A percentile compares a stretch with the other conserved stretches of the same genome.
Evolutionary conservation across 371 early-diverging fungal species (phyloP).

Genomic region (Rhizomucor pusillus): DNA sequence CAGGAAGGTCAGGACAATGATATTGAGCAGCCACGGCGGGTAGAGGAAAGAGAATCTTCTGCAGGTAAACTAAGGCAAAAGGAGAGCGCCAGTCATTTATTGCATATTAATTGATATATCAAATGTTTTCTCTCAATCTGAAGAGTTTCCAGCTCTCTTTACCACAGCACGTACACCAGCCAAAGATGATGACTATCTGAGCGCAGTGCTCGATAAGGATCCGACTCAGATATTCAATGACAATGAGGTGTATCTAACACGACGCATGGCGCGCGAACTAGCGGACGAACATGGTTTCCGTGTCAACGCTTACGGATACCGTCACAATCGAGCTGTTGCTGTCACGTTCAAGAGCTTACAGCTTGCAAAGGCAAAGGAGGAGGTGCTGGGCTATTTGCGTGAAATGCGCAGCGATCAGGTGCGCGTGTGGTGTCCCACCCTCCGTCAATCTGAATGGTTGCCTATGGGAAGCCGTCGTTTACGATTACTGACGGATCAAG

Average conservation of each 20-base stretch:
- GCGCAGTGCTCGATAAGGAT: constrained; percentile 31
- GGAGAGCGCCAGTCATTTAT: too few relatives aligned
- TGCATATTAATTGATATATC: too few relatives aligned
- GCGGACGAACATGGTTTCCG: constrained; percentile 40
- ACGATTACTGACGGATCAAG: constrained; percentile 26
- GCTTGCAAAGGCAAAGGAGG: constrained; percentile 13
- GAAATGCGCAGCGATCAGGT: constrained; percentile 33
- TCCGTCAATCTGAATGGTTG: constrained; percentile 37
- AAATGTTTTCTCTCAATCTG: too few relatives aligned
- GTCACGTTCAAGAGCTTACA: constrained; percentile 20
- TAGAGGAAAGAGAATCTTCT: not conserved
- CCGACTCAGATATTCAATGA: constrained; percentile 46
- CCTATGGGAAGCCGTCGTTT: constrained; percentile 34
- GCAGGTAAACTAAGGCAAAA: not conserved
- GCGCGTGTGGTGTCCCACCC: constrained; percentile 36
- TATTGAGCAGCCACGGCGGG: not conserved
- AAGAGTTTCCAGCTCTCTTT: too few relatives aligned
- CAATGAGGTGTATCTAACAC: constrained; percentile 54
- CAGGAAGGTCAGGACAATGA: constrained; percentile 13
- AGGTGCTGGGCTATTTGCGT: constrained; percentile 29
- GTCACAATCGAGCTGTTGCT: constrained; percentile 45
- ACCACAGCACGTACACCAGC: too few relatives aligned
- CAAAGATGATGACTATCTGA: constrained; percentile 28
- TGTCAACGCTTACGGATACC: constrained; percentile 52
- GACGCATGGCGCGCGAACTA: constrained; percentile 48